Evolutionary conservation across 257 asterid genomes (phyloP).

Genomic region (Galeopsis tetrahit): DNA sequence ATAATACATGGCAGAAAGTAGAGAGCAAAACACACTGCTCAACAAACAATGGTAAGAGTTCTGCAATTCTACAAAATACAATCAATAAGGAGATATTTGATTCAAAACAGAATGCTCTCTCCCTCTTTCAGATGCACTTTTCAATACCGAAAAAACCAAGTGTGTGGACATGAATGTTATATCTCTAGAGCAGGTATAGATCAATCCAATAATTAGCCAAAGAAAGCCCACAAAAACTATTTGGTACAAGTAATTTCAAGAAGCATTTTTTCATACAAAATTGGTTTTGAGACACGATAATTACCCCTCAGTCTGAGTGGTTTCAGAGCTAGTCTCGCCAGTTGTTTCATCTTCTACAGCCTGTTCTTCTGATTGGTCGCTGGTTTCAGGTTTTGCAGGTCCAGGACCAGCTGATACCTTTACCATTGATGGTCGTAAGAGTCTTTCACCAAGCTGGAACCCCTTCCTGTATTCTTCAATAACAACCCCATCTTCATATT

Average conservation of each 20-base stretch:
- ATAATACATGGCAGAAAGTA: background rate
- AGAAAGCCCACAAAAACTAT: slow-evolving; percentile 26
- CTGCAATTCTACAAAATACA: background rate
- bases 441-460: slow-evolving; percentile 76
- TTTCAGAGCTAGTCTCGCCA: slow-evolving; percentile 40
- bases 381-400: slow-evolving; percentile 58
- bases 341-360: slow-evolving; percentile 40
- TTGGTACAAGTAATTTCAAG: slow-evolving; percentile 8
- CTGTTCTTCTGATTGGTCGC: slow-evolving; percentile 40
- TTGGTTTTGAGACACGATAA: slow-evolving; percentile 34
- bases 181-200: slow-evolving; percentile 19
- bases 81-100: background rate
- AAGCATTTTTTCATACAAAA: slow-evolving; percentile 34
- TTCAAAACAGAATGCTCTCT: slow-evolving; percentile 18
- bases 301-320: slow-evolving; percentile 42
- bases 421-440: slow-evolving; percentile 89
- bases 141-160: background rate
- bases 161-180: slow-evolving; percentile 15
- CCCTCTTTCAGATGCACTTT: slow-evolving; percentile 27
- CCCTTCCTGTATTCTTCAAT: slow-evolving; percentile 81
- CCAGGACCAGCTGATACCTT: slow-evolving; percentile 94
- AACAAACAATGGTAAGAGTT: background rate
- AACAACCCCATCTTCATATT: slow-evolving; percentile 69
- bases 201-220: slow-evolving; percentile 20
- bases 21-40: slow-evolving; percentile 5